Evolutionary conservation across 108 stramenopile genomes (phyloP), one percentile per base, ranked within the genome.

Genomic region (Fistulifera pelliculosa): DNA sequence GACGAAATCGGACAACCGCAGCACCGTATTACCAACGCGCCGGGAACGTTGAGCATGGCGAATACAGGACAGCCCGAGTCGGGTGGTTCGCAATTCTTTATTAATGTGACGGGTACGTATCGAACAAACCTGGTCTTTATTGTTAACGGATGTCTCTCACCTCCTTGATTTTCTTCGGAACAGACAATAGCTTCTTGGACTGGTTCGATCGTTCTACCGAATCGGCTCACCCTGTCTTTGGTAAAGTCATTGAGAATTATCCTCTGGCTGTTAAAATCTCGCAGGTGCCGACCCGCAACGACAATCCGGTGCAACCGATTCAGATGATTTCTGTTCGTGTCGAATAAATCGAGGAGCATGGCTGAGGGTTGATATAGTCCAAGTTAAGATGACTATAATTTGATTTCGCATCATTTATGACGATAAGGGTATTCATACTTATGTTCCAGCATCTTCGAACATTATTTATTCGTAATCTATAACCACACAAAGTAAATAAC

Each of bases 401-500:
- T n/a, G n/a, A n/a, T n/a, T n/a, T n/a, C n/a, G n/a, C n/a, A n/a
- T n/a, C n/a, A n/a, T n/a, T n/a, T n/a, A n/a, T n/a, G n/a, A n/a
- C n/a, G n/a, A n/a, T n/a, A n/a, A n/a, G n/a, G n/a, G n/a, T n/a
- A n/a, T n/a, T n/a, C n/a, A n/a, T n/a, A n/a, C n/a, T n/a, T n/a
- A n/a, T n/a, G n/a, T n/a, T n/a, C n/a, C n/a, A n/a, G n/a, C n/a
- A n/a, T n/a, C n/a, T n/a, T n/a, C n/a, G n/a, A 11, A 14, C 40
- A 41, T 31, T 53, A 13, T 11, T 28, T 53, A 31, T 53, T 28
- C 11, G 28, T 10, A 28, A 31, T 26, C 16, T 44, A 57, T 54
- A 88, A 80, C 68, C 81, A 88, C 16, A 78, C 65, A 54, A 90
- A 75, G 68, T 90, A 90, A 47, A 90, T 79, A 18, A 79, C 77